A percentile compares a stretch with the other conserved stretches of the same genome.
Conservation (phyloP, 2,329 filamentous ascomycete genomes). For the Aspergillus sp. region DNA sequence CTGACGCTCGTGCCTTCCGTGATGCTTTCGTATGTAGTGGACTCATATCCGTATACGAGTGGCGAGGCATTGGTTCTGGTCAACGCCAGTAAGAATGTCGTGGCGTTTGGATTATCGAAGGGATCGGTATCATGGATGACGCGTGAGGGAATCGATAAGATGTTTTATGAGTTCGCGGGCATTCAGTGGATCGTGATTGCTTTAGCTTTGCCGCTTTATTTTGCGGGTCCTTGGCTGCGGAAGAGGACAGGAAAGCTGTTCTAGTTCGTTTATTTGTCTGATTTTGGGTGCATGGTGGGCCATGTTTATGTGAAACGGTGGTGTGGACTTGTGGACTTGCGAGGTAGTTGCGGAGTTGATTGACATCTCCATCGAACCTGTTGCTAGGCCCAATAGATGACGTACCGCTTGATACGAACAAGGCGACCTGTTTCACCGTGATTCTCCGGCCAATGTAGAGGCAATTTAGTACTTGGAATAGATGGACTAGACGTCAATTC, state of each 20-base stretch:
- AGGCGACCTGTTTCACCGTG: no score
- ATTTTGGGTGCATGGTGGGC: no score
- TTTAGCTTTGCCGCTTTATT: conserved; percentile 32
- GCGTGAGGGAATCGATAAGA: conserved; percentile 30
- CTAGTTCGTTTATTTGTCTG: no score
- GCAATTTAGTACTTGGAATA: no score
- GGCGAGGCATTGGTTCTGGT: conserved; percentile 37
- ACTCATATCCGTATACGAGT: conserved; percentile 29
- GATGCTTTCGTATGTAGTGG: conserved; percentile 35
- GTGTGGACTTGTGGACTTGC: no score
- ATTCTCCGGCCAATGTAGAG: no score
- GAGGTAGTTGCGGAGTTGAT: no score
- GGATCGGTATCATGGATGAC: conserved; percentile 32
- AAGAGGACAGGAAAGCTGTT: neutral
- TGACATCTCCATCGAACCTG: no score
- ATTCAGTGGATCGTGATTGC: conserved; percentile 34
- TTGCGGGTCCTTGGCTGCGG: conserved; percentile 26
- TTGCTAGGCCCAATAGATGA: no score
- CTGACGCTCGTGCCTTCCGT: conserved; percentile 36
- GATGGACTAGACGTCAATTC: no score
- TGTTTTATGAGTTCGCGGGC: conserved; percentile 37
- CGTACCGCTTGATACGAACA: no score
- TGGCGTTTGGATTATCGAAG: conserved; percentile 25
- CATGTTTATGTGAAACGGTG: no score
- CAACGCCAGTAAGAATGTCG: conserved; percentile 30